Base-by-base conservation (phyloP, 768 basidiomycete genomes). In the Pisolithus marmoratus region DNA sequence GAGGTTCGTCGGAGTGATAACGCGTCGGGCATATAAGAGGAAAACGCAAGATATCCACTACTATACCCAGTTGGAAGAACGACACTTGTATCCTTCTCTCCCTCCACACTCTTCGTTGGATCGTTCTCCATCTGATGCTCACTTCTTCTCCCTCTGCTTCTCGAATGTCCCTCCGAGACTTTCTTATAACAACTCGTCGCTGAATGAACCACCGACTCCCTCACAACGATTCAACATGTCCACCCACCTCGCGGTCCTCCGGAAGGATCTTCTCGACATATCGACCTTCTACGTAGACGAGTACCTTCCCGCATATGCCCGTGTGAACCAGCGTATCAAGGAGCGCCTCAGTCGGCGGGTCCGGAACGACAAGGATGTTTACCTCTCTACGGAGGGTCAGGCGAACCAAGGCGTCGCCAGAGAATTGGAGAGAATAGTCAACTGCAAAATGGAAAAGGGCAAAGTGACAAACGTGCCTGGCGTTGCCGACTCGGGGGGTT, bases 281-380 rank as follows among this genome's bases (percentile, higher is more conserved):
- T 64, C 72, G 48, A 58, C 64, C 2, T 73, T 89, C 48, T 63
- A 72, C 36, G 55, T 62, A 3, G 46, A 57, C 46, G 57, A 61
- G 22, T 72, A 69, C 29, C 64, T 82, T 12, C 66, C 68, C n/a
- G 67, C 77, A 2, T 55, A 80, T 7, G 76, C 70, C 5, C 79
- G 85, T 9, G 79, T 72, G 17, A 70, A 72, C 3, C 79, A 84
- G 55, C 78, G 87, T 17, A 51, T 81, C n/a, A 88, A 88, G 67
- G 87, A 90, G 68, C 74, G 80, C 27, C 68, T 90, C n/a, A 86
- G 86, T 8, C 80, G 89, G n/a, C 81, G 89, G 11, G 79, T 90
- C 1, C 89, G 86, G 86, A 63, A 56, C 5, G 72, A 64, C 29
- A 81, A 79, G 63, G 69, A 81, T 49, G 57, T 91, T 3, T 90